Percentiles rank a stretch among this genome's conserved stretches.
Evolutionary conservation across 768 basidiomycete species (phyloP).

Genomic region (Boletus tomentosulus): DNA sequence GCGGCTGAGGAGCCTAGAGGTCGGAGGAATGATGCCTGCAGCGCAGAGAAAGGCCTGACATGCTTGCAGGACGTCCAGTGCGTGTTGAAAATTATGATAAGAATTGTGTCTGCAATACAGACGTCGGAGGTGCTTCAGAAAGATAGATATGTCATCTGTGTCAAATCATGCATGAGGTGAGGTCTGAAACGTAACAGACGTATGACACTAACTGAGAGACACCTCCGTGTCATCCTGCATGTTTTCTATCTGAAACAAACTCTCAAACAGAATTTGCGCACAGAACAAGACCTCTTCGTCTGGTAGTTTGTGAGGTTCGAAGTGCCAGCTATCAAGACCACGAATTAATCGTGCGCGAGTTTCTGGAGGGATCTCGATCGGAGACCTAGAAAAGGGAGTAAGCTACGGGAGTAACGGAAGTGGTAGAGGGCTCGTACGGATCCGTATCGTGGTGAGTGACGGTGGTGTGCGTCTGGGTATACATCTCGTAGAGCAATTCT

Average conservation of each 20-base stretch:
- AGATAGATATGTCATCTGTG: constrained; percentile 67
- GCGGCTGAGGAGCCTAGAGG: constrained; percentile 47
- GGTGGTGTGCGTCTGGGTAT: constrained; percentile 68
- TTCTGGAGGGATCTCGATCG: constrained; percentile 43
- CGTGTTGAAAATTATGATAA: constrained; percentile 98
- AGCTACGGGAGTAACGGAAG: background rate
- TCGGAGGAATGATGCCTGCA: constrained; percentile 77
- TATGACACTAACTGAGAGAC: constrained; percentile 48
- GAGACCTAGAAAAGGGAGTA: constrained; percentile 37
- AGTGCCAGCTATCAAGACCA: constrained; percentile 77
- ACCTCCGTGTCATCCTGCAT: constrained; percentile 57
- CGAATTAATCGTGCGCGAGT: constrained; percentile 62
- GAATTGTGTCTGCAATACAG: constrained; percentile 89
- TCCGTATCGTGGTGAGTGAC: constrained; percentile 49
- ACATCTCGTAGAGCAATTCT: constrained; percentile 82
- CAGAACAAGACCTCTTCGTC: constrained; percentile 81
- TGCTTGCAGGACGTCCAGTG: constrained; percentile 93
- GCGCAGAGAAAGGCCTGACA: constrained; percentile 78
- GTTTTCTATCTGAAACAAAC: constrained; percentile 74
- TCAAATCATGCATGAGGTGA: constrained; percentile 16
- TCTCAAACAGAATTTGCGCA: constrained; percentile 84
- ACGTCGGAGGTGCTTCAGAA: constrained; percentile 84
- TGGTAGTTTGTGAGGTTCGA: constrained; percentile 81
- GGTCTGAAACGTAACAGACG: constrained; percentile 17
- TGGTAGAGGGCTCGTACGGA: constrained; percentile 13